Evolutionary conservation across 2,329 filamentous ascomycete species (phyloP).

Genomic region (Pyrenophora graminea): DNA sequence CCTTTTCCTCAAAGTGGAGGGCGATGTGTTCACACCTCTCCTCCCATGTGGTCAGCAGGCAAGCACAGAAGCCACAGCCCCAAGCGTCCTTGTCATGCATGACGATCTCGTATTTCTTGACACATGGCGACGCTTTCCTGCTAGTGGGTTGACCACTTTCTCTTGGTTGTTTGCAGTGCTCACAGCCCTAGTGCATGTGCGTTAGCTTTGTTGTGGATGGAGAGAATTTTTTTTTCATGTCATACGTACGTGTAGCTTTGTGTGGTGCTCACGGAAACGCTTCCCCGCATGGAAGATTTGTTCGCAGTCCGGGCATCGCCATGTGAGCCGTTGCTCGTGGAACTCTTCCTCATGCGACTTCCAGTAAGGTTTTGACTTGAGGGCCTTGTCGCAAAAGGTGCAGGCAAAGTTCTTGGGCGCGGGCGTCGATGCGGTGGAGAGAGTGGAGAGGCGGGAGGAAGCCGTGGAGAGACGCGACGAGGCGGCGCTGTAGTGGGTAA

Average conservation of each 20-base stretch:
- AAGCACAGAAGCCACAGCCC: slow-evolving; percentile 71
- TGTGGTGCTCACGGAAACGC: slow-evolving; percentile 70
- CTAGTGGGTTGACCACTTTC: slow-evolving; percentile 58
- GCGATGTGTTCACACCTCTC: slow-evolving; percentile 71
- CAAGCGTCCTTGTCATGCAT: slow-evolving; percentile 68
- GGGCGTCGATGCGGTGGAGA: slow-evolving; percentile 38
- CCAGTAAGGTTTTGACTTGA: slow-evolving; percentile 72
- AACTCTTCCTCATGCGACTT: slow-evolving; percentile 72
- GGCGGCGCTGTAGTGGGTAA: slow-evolving; percentile 44
- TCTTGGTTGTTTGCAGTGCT: slow-evolving; percentile 67
- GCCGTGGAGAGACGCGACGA: slow-evolving; percentile 45
- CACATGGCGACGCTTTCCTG: slow-evolving; percentile 54
- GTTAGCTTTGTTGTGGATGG: no score
- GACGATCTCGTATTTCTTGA: slow-evolving; percentile 47
- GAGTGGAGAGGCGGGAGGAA: slow-evolving; percentile 44
- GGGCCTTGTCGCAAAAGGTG: slow-evolving; percentile 63
- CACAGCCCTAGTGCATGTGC: slow-evolving; percentile 51
- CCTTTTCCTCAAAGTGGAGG: slow-evolving; percentile 69
- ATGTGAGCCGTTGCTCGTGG: slow-evolving; percentile 70
- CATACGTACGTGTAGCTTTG: slow-evolving; percentile 62
- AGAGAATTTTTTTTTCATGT: slow-evolving; percentile 19
- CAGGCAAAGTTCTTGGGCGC: slow-evolving; percentile 49
- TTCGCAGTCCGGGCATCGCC: slow-evolving; percentile 70
- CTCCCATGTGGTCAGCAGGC: slow-evolving; percentile 65
- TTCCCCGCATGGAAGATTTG: slow-evolving; percentile 71